Evolutionary conservation across 2,329 filamentous ascomycete genomes (phyloP).

Genomic region (Pseudopithomyces maydicus): DNA sequence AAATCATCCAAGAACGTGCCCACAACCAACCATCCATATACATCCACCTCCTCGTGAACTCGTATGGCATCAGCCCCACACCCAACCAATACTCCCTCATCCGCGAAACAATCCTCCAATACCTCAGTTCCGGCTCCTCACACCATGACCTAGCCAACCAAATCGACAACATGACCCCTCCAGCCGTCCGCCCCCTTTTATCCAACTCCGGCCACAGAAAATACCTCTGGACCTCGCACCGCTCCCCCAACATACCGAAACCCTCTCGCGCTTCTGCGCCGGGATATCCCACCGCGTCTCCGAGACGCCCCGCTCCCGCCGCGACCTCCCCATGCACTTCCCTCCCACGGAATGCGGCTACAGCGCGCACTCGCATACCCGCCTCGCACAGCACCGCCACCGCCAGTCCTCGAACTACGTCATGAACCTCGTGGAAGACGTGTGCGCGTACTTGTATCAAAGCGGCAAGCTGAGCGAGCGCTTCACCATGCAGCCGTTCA

Average conservation of each 20-base stretch:
- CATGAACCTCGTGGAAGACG: slow-evolving; percentile 39
- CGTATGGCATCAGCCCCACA: slow-evolving; percentile 24
- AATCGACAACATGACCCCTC: slow-evolving; percentile 27
- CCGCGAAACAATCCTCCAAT: slow-evolving; percentile 21
- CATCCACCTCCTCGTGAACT: slow-evolving; percentile 29
- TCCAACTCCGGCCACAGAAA: slow-evolving; percentile 25
- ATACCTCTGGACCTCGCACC: slow-evolving; percentile 24
- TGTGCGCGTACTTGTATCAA: slow-evolving; percentile 22
- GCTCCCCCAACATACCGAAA: slow-evolving; percentile 23
- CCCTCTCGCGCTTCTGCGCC: slow-evolving; percentile 21
- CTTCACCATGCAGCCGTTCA: slow-evolving; percentile 32
- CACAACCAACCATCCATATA: slow-evolving; percentile 34
- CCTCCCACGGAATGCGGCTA: slow-evolving; percentile 35
- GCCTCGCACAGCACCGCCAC: slow-evolving; percentile 28
- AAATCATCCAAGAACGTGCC: slow-evolving; percentile 23
- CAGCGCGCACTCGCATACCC: slow-evolving; percentile 19
- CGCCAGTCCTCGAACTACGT: slow-evolving; percentile 31
- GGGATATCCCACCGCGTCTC: slow-evolving; percentile 20
- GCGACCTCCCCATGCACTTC: slow-evolving; percentile 19
- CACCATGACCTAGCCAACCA: slow-evolving; percentile 11
- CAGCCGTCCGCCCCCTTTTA: slow-evolving; percentile 1
- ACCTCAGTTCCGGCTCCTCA: slow-evolving; percentile 12
- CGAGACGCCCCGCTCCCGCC: slow-evolving; percentile 14
- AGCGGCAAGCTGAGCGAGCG: slow-evolving; percentile 11
- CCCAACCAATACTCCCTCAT: slow-evolving; percentile 29